These are phyloP conservation scores for Candida qinlingensis DNA, from an alignment of 805 yeast species.

Conservation along the genomic window DNA sequence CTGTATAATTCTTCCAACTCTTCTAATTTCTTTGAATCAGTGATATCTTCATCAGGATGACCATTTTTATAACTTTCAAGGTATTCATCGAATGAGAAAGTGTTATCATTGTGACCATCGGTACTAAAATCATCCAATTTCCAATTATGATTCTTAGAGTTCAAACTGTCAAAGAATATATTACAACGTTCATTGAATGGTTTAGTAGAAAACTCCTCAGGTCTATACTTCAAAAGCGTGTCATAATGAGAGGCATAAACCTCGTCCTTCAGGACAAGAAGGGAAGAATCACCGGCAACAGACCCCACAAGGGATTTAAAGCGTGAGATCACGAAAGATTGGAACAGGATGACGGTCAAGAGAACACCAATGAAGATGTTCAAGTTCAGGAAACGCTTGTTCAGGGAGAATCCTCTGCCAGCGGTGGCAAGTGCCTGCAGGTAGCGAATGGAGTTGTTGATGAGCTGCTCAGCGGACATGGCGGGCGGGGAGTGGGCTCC, in stretches of 20 bases:
- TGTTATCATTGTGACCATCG: slow-evolving; percentile 18
- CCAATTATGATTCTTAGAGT: slow-evolving; percentile 12
- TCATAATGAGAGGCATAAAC: slow-evolving; percentile 17
- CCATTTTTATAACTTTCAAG: slow-evolving; percentile 3
- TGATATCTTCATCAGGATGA: slow-evolving; percentile 6
- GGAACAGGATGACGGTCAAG: slow-evolving; percentile 10
- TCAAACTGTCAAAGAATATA: slow-evolving; percentile 13
- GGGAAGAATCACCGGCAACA: background rate
- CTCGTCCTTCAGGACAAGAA: slow-evolving; percentile 15
- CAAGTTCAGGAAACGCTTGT: slow-evolving; percentile 19
- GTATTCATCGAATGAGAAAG: slow-evolving; percentile 14
- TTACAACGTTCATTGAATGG: slow-evolving; percentile 15
- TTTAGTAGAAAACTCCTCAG: slow-evolving; percentile 6
- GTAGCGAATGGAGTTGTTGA: slow-evolving; percentile 5
- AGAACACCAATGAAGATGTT: slow-evolving; percentile 15
- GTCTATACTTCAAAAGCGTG: background rate
- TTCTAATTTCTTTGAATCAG: slow-evolving; percentile 2
- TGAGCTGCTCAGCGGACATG: background rate
- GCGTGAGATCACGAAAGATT: slow-evolving; percentile 8
- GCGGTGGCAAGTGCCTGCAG: slow-evolving; percentile 2
- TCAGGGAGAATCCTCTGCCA: slow-evolving; percentile 6
- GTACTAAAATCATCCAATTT: slow-evolving; percentile 17
- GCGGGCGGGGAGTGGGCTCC: background rate
- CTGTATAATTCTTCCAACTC: slow-evolving; percentile 13
- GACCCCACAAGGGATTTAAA: background rate